Base-by-base conservation (phyloP, 2,329 filamentous ascomycete species). In the Nemania sp. region DNA sequence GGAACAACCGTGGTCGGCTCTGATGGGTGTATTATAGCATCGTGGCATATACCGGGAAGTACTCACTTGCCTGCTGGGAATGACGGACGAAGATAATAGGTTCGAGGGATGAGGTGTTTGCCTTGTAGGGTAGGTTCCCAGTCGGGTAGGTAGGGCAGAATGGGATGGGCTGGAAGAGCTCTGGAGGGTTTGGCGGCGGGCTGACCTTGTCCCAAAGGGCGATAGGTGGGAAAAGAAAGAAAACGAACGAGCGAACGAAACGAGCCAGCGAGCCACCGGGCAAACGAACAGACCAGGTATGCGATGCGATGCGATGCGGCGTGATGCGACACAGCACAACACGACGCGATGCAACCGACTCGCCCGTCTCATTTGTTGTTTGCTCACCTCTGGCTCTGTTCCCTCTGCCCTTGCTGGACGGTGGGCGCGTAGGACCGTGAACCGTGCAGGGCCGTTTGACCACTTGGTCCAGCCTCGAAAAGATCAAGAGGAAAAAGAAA, bases 51-150 rank as follows among this genome's bases (percentile, higher is more conserved):
- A 10, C 20, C 10, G n/a, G 40, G 18, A 43, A 9, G 20, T 29
- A 25, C 45, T 29, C 49, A 51, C 59, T 21, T 52, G 51, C 18
- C 57, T 50, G 9, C 47, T 57, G 53, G 32, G 37, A 37, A 51
- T 29, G 56, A 52, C 7, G 49, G 58, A 42, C n/a, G 42, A 54
- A 57, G 57, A 29, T 63, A 60, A 67, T 69, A 63, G 67, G 63
- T 68, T 66, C 67, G 68, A 71, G 71, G 69, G 60, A 74, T 74
- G 75, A 72, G 72, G 73, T 71, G 68, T 69, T 71, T 67, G 65
- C 66, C 61, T 46, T 58, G 57, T 65, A 64, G 32, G 64, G 61
- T 65, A 65, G 64, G 64, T 65, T 65, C 64, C 64, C 50, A 65
- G 64, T 65, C 49, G n/a, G 64, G 64, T 64, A 65, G 63, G 64